Base-by-base conservation (phyloP, 2,329 filamentous ascomycete species). In the Clathrospora elynae region DNA sequence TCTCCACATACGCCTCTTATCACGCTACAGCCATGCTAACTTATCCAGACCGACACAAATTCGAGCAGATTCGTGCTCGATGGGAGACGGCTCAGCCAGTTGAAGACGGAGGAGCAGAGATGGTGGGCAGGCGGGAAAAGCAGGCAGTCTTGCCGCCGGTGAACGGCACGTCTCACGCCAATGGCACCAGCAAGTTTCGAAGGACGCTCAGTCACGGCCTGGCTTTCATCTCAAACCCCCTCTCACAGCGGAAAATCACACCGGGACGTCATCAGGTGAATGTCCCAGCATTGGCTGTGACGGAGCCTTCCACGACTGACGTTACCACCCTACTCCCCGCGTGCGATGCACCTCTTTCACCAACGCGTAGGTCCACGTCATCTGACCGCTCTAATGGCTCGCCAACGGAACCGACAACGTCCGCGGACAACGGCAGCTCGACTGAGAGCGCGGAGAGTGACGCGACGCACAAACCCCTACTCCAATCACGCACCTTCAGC, bases 131-230 rank as follows among this genome's bases (percentile, higher is more conserved):
- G 36, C 64, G 54, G 26, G 59, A 55, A 11, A 66, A 53, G 37
- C 44, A 54, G 16, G 18, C 35, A 4, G 34, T 35, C 18, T 54
- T 55, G 30, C 53, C 53, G 35, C 30, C 42, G 24, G 25, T 35
- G 19, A 29, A 32, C 28, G 35, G 34, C 23, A 53, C 56, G 7
- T 6, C 24, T 5, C 41, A 49, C 1, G 42, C 35, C 11, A 52
- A 48, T 18, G 41, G 45, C 33, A 37, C 46, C 18, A 59, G 59
- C 49, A 65, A 55, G 17, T 65, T 69, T 35, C 61, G 66, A 5
- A 56, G 62, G 13, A 69, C 63, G 46, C 57, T 69, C 35, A 68
- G 61, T 33, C 45, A 68, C 46, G 61, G 65, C 14, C 45, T 68
- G 35, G 62, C 63, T 14, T 55, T 65, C 44, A 62, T 68, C 35